phyloP scores from a whole-genome alignment of 2,329 filamentous ascomycete species.

The Calonectria crousiana region DNA sequence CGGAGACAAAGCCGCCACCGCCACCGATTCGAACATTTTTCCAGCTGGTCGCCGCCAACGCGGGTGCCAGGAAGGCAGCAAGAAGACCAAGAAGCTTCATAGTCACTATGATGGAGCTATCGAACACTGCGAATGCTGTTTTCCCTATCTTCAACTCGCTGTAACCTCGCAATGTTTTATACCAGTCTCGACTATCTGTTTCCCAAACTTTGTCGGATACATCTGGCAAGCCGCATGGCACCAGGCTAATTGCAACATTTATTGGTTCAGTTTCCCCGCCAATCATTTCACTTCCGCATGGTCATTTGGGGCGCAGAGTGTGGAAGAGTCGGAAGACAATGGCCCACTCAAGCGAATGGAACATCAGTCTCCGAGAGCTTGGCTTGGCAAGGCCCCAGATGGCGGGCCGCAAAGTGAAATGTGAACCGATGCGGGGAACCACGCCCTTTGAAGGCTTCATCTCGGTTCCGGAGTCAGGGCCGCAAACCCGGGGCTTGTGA shows the following conservation, averaged over 20 bases:
- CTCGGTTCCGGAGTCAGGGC: constrained; percentile 6
- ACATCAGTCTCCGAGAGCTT: background rate
- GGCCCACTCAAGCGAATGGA: background rate
- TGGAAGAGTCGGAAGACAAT: background rate
- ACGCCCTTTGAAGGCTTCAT: background rate
- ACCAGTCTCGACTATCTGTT: background rate
- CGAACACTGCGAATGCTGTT: background rate
- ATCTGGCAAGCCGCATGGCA: background rate
- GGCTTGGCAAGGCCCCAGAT: background rate
- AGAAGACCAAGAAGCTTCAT: constrained; percentile 9
- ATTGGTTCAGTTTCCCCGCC: background rate
- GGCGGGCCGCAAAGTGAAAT: background rate
- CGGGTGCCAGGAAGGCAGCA: background rate
- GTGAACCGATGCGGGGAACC: background rate
- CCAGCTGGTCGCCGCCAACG: constrained; percentile 46
- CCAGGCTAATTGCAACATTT: background rate
- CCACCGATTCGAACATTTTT: constrained; percentile 66
- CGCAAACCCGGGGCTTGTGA: constrained; percentile 1
- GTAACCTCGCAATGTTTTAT: background rate
- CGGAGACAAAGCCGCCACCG: constrained; percentile 68
- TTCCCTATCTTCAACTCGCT: background rate
- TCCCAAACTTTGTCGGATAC: background rate
- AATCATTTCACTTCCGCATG: background rate
- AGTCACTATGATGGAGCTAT: background rate
- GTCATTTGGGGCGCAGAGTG: background rate